Conservation (phyloP, 1,139 yeast species). For the Suhomyces kunorum region DNA sequence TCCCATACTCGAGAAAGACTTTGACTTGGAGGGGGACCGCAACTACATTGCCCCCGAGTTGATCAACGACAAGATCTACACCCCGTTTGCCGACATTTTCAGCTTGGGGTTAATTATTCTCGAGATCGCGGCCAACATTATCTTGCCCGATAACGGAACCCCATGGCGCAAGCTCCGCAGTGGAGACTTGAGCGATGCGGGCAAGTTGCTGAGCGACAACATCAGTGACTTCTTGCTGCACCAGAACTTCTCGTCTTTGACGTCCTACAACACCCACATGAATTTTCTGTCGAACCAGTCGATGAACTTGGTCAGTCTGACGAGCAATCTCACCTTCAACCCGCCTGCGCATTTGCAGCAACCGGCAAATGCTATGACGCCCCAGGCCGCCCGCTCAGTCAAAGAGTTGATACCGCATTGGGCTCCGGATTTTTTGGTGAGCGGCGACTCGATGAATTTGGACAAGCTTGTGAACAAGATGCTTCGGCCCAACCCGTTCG, state of each 20-base stretch:
- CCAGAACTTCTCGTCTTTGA: conserved; percentile 39
- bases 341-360: conserved; percentile 11
- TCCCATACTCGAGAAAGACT: conserved; percentile 55
- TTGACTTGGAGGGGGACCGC: conserved; percentile 95
- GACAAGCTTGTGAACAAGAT: conserved; percentile 84
- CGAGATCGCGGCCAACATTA: conserved; percentile 94
- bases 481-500: conserved; percentile 84
- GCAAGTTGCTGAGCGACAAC: conserved; percentile 66
- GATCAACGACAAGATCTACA: conserved; percentile 76
- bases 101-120: conserved; percentile 89
- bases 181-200: conserved; percentile 96
- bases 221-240: conserved; percentile 48
- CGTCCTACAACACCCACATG: conserved; percentile 31
- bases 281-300: conserved; percentile 15
- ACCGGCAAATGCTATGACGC: conserved; percentile 10
- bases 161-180: conserved; percentile 96
- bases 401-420: conserved; percentile 57
- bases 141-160: conserved; percentile 92
- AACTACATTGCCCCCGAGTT: conserved; percentile 98
- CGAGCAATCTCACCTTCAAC: conserved; percentile 11
- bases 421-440: conserved; percentile 83
- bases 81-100: conserved; percentile 92
- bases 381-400: conserved; percentile 18
- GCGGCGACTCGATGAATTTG: conserved; percentile 65
- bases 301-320: conserved; percentile 11